phyloP scores from a whole-genome alignment of 805 yeast species.

The Wickerhamiella hasegawae region DNA sequence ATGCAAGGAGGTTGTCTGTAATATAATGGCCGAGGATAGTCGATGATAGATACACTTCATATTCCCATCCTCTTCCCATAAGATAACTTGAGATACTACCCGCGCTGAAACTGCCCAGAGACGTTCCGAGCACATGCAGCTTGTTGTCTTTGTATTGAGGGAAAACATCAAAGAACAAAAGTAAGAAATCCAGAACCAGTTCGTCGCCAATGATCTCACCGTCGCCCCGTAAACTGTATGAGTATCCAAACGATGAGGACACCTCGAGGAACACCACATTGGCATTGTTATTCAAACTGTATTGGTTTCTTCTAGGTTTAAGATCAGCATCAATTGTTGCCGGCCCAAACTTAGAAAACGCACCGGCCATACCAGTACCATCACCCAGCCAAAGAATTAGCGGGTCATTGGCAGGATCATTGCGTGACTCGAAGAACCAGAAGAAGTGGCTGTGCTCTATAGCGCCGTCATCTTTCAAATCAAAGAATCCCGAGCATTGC shows the following conservation, averaged over 20 bases:
- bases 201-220: no score
- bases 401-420: slow-evolving; percentile 73
- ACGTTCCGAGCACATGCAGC: no score
- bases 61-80: no score
- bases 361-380: slow-evolving; percentile 81
- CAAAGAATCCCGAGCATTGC: slow-evolving; percentile 77
- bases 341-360: slow-evolving; percentile 78
- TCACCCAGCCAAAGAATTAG: slow-evolving; percentile 74
- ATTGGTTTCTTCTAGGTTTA: slow-evolving; percentile 53
- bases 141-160: no score
- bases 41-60: no score
- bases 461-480: slow-evolving; percentile 54
- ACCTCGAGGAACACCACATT: slow-evolving; percentile 76
- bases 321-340: slow-evolving; percentile 44
- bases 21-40: no score
- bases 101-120: no score
- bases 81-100: no score
- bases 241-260: slow-evolving; percentile 75
- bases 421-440: slow-evolving; percentile 79
- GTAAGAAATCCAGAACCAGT: no score
- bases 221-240: no score
- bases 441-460: slow-evolving; percentile 78
- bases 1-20: no score
- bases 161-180: no score
- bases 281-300: slow-evolving; percentile 75